phyloP scores from a whole-genome alignment of 768 basidiomycete genomes.

The Lactarius hatsudake region DNA sequence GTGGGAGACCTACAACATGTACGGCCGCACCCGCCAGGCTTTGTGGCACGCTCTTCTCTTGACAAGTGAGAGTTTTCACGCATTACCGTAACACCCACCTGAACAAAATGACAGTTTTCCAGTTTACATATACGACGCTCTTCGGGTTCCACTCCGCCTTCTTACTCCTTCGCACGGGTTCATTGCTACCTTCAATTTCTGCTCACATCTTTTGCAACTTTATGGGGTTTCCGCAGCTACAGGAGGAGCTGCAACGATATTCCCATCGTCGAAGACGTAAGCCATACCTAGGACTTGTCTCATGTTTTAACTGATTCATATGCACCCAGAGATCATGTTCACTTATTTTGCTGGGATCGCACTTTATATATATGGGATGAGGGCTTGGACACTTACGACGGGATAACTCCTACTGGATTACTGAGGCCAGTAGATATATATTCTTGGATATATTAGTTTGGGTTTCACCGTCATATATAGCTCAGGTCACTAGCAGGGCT shows the following conservation, averaged over 20 bases:
- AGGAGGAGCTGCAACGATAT: conserved; percentile 51
- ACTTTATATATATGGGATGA: conserved; percentile 53
- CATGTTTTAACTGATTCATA: conserved; percentile 15
- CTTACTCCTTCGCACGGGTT: conserved; percentile 83
- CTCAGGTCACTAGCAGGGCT: too few relatives aligned
- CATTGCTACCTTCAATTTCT: conserved; percentile 69
- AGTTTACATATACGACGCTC: conserved; percentile 86
- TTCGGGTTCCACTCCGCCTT: conserved; percentile 86
- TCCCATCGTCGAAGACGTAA: conserved; percentile 51
- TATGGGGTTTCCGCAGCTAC: conserved; percentile 83
- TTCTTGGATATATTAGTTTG: too few relatives aligned
- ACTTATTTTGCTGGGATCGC: conserved; percentile 60
- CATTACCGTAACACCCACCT: conserved; percentile 7
- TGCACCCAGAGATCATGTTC: conserved; percentile 46
- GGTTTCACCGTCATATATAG: too few relatives aligned
- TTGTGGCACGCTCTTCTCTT: conserved; percentile 56
- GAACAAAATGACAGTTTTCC: conserved; percentile 57
- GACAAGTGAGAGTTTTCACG: conserved; percentile 40
- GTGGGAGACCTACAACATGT: conserved; percentile 76
- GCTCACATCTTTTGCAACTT: conserved; percentile 92
- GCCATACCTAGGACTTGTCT: conserved; percentile 26
- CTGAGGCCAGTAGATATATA: conserved; percentile 33
- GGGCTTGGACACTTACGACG: conserved; percentile 46
- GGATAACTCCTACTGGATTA: conserved; percentile 39
- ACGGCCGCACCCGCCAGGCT: conserved; percentile 66